These are phyloP conservation scores for Eucalyptus marginata DNA, from an alignment of 345 rosid genomes.

Conservation along the genomic window DNA sequence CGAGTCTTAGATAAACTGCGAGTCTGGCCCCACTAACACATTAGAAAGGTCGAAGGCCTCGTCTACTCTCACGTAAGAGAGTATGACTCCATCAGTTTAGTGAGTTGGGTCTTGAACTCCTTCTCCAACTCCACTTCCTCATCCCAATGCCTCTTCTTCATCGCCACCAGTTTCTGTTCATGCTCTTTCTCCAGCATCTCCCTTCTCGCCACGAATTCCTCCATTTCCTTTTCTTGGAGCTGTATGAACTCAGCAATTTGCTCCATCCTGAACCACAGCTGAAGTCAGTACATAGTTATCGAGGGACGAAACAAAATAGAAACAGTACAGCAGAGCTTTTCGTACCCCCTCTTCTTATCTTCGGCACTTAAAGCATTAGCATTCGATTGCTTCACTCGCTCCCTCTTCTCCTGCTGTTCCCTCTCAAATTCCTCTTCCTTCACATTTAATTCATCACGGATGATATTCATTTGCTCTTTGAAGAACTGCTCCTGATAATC, in stretches of 20 bases:
- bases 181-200: constrained; percentile 47
- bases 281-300: not conserved
- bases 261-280: constrained; percentile 30
- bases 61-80: not conserved
- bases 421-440: constrained; percentile 76
- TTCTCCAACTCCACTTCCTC: constrained; percentile 57
- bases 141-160: constrained; percentile 47
- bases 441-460: constrained; percentile 32
- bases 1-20: not conserved
- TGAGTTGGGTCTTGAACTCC: constrained; percentile 24
- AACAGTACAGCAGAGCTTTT: too few species aligned
- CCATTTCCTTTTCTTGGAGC: constrained; percentile 50
- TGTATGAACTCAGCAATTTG: constrained; percentile 34
- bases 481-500: constrained; percentile 65
- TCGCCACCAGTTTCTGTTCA: constrained; percentile 31
- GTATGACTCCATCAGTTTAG: constrained; percentile 45
- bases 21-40: not conserved
- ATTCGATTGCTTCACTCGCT: constrained; percentile 37
- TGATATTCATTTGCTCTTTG: constrained; percentile 31
- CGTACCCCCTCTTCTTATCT: constrained; percentile 46
- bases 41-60: not conserved
- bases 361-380: constrained; percentile 12
- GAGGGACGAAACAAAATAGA: not conserved
- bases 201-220: constrained; percentile 48
- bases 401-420: constrained; percentile 67